Conservation (phyloP, 306 rosid genomes). For the Aeschynomene evenia region DNA sequence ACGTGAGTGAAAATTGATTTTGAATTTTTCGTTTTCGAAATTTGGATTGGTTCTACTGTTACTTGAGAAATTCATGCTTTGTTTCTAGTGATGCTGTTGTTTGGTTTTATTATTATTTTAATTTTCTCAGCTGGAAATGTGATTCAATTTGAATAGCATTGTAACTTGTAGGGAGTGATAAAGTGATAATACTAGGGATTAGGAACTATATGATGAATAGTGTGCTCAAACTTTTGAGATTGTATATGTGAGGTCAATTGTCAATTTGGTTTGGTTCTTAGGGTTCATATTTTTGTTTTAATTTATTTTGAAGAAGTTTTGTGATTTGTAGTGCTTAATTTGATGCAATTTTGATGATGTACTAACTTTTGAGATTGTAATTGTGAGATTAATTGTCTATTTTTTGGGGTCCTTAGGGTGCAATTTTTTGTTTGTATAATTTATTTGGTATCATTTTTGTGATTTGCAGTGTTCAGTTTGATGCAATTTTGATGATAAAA, state of each 20-base stretch:
- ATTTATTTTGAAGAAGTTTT: neutral
- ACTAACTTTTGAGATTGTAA: neutral
- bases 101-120: neutral
- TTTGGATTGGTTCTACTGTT: slow-evolving; percentile 18
- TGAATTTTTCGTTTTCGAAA: neutral
- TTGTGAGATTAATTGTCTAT: neutral
- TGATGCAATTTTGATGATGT: slow-evolving; percentile 10
- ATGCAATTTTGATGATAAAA: slow-evolving; percentile 3
- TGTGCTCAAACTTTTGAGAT: slow-evolving; percentile 8
- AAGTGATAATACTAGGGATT: slow-evolving; percentile 1
- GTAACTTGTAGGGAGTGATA: neutral
- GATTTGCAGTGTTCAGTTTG: slow-evolving; percentile 25
- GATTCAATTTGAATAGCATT: neutral
- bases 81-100: neutral
- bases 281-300: neutral
- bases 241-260: neutral
- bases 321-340: slow-evolving; percentile 24
- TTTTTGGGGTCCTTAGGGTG: neutral
- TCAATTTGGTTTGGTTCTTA: neutral
- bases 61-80: neutral
- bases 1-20: slow-evolving; percentile 47
- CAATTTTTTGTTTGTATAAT: neutral
- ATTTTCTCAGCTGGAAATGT: neutral
- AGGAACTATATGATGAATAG: neutral
- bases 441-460: slow-evolving; percentile 4